A percentile compares a stretch with the other conserved stretches of the same genome.
Conservation (phyloP, 495 filamentous ascomycete species). For the Daldinia bambusicola region DNA sequence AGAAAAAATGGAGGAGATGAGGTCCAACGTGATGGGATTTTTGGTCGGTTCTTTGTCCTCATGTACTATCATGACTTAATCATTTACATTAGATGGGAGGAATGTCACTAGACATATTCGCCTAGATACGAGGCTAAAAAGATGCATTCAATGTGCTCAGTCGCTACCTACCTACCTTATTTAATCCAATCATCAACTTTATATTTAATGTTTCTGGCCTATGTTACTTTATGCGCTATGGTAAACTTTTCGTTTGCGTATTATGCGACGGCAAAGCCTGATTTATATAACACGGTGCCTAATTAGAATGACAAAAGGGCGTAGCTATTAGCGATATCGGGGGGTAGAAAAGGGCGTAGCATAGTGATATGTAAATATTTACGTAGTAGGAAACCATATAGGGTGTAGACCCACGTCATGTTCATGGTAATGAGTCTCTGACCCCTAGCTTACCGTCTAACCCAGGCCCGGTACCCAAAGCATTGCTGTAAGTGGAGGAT, state of each 20-base stretch:
- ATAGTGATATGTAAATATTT: not conserved
- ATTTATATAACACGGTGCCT: not conserved
- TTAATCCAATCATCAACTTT: not conserved
- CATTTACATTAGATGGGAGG: conserved; percentile 33
- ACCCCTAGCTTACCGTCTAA: not conserved
- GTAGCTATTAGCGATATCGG: conserved; percentile 27
- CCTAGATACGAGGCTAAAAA: conserved; percentile 19
- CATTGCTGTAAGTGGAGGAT: not conserved
- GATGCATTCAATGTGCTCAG: conserved; percentile 6
- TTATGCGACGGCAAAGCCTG: not conserved
- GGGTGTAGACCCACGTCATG: not conserved
- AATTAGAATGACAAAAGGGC: not conserved
- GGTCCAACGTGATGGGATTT: conserved; percentile 45
- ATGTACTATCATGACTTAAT: conserved; percentile 42
- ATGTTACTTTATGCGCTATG: not conserved
- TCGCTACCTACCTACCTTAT: not conserved
- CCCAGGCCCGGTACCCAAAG: not conserved
- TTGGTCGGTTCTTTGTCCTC: conserved; percentile 43
- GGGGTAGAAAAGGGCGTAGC: not conserved
- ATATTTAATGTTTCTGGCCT: not conserved
- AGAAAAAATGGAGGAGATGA: conserved; percentile 43
- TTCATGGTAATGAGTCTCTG: conserved; percentile 5
- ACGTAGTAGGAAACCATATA: conserved; percentile 3
- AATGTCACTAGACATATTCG: conserved; percentile 37
- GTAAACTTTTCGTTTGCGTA: not conserved